Percentiles rank a stretch among this genome's conserved stretches.
These are phyloP conservation scores for Zymoseptoria passerinii DNA, from an alignment of 2,329 filamentous ascomycete genomes.

Conservation along the genomic window DNA sequence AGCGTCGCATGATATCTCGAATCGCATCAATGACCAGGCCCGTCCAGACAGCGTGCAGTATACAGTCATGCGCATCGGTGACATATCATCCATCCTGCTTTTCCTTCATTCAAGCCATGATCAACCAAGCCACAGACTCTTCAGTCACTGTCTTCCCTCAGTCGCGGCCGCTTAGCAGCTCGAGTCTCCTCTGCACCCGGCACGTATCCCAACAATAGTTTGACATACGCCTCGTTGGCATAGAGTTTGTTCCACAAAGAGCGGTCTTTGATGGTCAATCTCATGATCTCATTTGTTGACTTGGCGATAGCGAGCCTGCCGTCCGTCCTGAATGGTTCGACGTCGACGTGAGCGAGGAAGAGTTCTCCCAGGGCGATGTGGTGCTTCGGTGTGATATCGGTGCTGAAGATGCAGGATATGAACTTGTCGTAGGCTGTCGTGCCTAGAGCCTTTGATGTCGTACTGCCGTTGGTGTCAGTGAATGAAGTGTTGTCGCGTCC, in stretches of 20 bases:
- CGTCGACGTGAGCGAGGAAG: background rate
- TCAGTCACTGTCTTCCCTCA: background rate
- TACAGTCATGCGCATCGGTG: too few relatives aligned
- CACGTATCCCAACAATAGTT: background rate
- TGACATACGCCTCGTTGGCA: background rate
- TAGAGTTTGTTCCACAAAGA: background rate
- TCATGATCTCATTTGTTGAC: background rate
- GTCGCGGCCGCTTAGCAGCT: background rate
- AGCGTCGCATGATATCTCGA: slow-evolving; percentile 16
- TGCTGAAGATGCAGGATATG: background rate
- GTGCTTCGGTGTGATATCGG: background rate
- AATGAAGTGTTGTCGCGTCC: background rate
- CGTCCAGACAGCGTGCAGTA: too few relatives aligned
- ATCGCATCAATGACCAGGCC: too few relatives aligned
- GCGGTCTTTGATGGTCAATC: background rate
- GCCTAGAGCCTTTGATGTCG: background rate
- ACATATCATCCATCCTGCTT: too few relatives aligned
- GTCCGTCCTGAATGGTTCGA: background rate
- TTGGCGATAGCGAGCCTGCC: background rate
- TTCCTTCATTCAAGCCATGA: too few relatives aligned
- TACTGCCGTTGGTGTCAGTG: background rate
- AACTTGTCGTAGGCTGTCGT: background rate
- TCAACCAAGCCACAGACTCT: background rate
- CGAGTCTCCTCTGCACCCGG: background rate
- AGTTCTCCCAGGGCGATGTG: background rate